Evolutionary conservation across 805 yeast genomes (phyloP), one percentile per base, ranked within the genome.

Genomic region (Barnettozyma californica): DNA sequence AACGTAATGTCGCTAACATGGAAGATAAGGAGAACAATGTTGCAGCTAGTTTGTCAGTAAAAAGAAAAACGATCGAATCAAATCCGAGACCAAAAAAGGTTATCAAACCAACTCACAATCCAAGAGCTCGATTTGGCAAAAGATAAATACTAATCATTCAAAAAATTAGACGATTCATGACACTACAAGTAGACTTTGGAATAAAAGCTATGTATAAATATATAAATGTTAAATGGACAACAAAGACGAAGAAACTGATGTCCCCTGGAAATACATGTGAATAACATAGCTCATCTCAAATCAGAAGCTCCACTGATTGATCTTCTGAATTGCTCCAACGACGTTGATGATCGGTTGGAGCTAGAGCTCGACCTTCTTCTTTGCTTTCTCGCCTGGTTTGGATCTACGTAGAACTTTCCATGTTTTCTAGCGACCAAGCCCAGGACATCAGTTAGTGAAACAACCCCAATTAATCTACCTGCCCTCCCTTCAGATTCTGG

Each of bases 401-500:
- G 98, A 62, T 92, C 97, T 21, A 88, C 82, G 33, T 63, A 55
- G 2, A 58, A 51, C 59, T 78, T 78, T 3, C 95, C 96, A 49
- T 82, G 76, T 33, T 78, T 79, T 57, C 82, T 76, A 9, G 96
- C 96, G 53, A 92, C 76, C 40, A 89, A 68, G 16, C 91, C 87
- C 44, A 94, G 69, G 31, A 92, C 84, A 66, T 92, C 99, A 0
- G 98, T 92, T 57, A 94, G 71, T 4, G 97, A 87, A 3, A 94
- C 82, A 23, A 94, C 98, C 37, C 98, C 98, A 47, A 88, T 80
- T 52, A 92, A 74, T 61, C 83, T 86, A 14, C 97, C 97, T 2
- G 88, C 81, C 45, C 83, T 71, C 40, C 84, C 83, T 44, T 69
- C 73, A 42, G 65, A 63, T 47, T 73, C 77, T 37, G 56, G 61